phyloP scores from a whole-genome alignment of 768 basidiomycete genomes.

The Auriscalpium vulgare region DNA sequence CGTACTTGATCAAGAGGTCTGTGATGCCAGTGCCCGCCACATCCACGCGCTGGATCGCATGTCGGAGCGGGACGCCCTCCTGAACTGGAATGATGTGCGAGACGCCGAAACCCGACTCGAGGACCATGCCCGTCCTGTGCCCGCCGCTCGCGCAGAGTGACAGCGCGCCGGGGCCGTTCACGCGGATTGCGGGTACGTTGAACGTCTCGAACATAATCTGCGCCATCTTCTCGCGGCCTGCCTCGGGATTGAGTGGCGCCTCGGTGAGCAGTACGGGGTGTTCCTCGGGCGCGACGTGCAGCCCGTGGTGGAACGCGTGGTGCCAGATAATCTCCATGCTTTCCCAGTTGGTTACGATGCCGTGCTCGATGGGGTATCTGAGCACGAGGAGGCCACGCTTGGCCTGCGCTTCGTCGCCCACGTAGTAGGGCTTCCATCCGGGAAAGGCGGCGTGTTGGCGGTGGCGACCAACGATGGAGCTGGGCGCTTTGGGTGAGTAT shows the following conservation, averaged over 20 bases:
- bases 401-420: slow-evolving; percentile 86
- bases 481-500: slow-evolving; percentile 17
- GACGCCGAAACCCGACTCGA: slow-evolving; percentile 94
- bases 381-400: slow-evolving; percentile 90
- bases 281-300: slow-evolving; percentile 67
- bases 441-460: slow-evolving; percentile 90
- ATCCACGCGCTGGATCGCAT: slow-evolving; percentile 87
- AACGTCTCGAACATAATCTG: slow-evolving; percentile 76
- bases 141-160: slow-evolving; percentile 86
- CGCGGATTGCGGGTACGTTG: slow-evolving; percentile 65
- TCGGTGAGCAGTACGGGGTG: slow-evolving; percentile 67
- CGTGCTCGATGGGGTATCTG: slow-evolving; percentile 90
- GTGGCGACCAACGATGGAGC: slow-evolving; percentile 88
- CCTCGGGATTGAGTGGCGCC: slow-evolving; percentile 63
- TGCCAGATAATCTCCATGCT: slow-evolving; percentile 99
- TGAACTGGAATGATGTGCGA: slow-evolving; percentile 94
- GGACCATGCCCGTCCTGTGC: slow-evolving; percentile 86
- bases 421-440: slow-evolving; percentile 92
- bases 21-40: slow-evolving; percentile 88
- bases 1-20: slow-evolving; percentile 70
- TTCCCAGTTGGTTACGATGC: slow-evolving; percentile 96
- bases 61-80: slow-evolving; percentile 85
- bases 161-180: slow-evolving; percentile 61
- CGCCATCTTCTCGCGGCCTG: slow-evolving; percentile 64
- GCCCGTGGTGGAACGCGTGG: slow-evolving; percentile 85